Percentiles rank a stretch among this genome's conserved stretches.
Evolutionary conservation across 1,139 yeast genomes (phyloP).

Genomic region (Debaryomyces nepalensis): DNA sequence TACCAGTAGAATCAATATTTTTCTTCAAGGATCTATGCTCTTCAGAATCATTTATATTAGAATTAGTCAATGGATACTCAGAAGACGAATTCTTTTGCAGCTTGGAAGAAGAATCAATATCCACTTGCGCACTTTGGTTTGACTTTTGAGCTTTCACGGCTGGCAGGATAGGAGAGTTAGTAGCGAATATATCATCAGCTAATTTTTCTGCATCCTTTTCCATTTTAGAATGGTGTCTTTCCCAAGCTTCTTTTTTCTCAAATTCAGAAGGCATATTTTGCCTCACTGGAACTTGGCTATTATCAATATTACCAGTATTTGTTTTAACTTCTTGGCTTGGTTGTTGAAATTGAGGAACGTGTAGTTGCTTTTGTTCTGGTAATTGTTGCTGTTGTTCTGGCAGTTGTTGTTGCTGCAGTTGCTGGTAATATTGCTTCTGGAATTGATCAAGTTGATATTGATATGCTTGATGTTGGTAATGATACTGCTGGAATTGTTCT

Average conservation of each 20-base stretch:
- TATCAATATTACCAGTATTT: conserved; percentile 2
- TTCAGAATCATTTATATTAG: not conserved
- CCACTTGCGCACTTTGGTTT: conserved; percentile 17
- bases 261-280: conserved; percentile 22
- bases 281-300: conserved; percentile 3
- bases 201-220: conserved; percentile 40
- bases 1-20: not conserved
- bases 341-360: not conserved
- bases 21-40: not conserved
- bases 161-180: conserved; percentile 13
- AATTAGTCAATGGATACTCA: conserved; percentile 1
- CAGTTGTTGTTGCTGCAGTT: conserved; percentile 14
- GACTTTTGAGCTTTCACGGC: conserved; percentile 12
- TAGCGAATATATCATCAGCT: conserved; percentile 47
- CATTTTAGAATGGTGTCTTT: conserved; percentile 23
- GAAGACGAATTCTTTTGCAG: conserved; percentile 5
- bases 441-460: conserved; percentile 28
- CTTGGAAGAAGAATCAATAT: conserved; percentile 7
- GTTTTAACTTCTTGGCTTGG: not conserved
- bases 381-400: conserved; percentile 14
- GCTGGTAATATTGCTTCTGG: conserved; percentile 16
- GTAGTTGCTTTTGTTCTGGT: too few relatives aligned
- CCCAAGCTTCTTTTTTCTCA: conserved; percentile 47
- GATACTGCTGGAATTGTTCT: conserved; percentile 31
- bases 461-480: conserved; percentile 28